Base-by-base conservation (phyloP, 108 stramenopile species). In the Fragilaria crotonensis region DNA sequence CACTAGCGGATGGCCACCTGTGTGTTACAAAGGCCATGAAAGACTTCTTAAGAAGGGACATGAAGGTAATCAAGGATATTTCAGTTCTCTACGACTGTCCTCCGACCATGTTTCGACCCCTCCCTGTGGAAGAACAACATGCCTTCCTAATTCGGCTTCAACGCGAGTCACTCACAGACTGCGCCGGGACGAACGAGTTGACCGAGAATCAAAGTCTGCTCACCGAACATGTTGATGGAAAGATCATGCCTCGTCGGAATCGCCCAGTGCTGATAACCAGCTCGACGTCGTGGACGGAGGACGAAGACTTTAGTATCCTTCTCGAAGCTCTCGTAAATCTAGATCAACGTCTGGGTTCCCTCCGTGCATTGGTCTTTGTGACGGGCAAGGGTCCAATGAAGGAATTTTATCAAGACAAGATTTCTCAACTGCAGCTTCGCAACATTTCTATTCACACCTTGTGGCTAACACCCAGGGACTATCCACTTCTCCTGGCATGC, bases 351-450 rank as follows among this genome's bases (percentile, higher is more conserved):
- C 25, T 22, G 2, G 3, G 17, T 3, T 14, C 32, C 1, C 36
- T 76, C 17, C 51, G 61, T 30, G 56, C 95, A 17, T 51, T 97
- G 20, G 90, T 95, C 28, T 52, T 92, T 11, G 93, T 99, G 3
- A 99, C 97, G 0, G 99, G 99, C 4, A 99, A 99, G 72, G 99
- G 99, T 4, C 96, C 96, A 18, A 77, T 81, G 54, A 93, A 87
- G 62, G 73, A 67, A 48, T 45, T 62, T 26, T 98, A 93, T 75
- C 63, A 77, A 60, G 70, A 77, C 52, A 67, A 62, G 57, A 89
- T 95, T 30, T 67, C 83, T 9, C 33, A 71, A 50, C 36, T 80
- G 31, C 55, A 64, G 5, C 49, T 80, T 4, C 33, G 54, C 48
- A 45, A 68, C 48, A 63, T 83, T 3, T 63, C 72, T 20, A 79